phyloP scores from a whole-genome alignment of 2,329 filamentous ascomycete species.

The Pseudocercospora crystallina region DNA sequence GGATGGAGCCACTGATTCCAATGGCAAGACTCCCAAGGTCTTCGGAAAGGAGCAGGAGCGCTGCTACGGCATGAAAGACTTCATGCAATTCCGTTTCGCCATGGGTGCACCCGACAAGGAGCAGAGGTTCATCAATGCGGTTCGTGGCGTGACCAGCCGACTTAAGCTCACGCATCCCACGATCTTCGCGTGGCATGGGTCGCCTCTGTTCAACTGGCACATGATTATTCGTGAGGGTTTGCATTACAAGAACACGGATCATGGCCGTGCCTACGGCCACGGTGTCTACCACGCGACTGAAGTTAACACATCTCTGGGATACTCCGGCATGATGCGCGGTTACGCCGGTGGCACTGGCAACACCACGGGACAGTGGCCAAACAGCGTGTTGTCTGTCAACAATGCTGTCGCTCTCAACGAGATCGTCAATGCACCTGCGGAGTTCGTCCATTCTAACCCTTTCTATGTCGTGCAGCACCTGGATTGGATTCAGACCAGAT shows the following conservation, averaged over 20 bases:
- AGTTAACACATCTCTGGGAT: constrained; percentile 57
- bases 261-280: constrained; percentile 73
- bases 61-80: constrained; percentile 64
- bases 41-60: constrained; percentile 33
- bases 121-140: constrained; percentile 65
- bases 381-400: constrained; percentile 62
- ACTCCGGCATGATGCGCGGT: constrained; percentile 37
- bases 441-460: constrained; percentile 58
- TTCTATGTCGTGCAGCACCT: constrained; percentile 72
- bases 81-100: constrained; percentile 81
- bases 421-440: constrained; percentile 69
- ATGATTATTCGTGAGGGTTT: constrained; percentile 81
- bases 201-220: constrained; percentile 77
- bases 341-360: background rate
- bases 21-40: constrained; percentile 17
- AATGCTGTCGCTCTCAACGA: constrained; percentile 73
- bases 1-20: constrained; percentile 11
- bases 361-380: constrained; percentile 55
- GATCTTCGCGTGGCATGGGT: constrained; percentile 86
- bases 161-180: constrained; percentile 59
- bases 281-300: constrained; percentile 77
- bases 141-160: constrained; percentile 49
- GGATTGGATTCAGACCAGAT: constrained; percentile 89
- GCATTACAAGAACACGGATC: constrained; percentile 61
- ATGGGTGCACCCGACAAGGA: constrained; percentile 90